phyloP scores from a whole-genome alignment of 345 rosid species.

The Boechera stricta region DNA sequence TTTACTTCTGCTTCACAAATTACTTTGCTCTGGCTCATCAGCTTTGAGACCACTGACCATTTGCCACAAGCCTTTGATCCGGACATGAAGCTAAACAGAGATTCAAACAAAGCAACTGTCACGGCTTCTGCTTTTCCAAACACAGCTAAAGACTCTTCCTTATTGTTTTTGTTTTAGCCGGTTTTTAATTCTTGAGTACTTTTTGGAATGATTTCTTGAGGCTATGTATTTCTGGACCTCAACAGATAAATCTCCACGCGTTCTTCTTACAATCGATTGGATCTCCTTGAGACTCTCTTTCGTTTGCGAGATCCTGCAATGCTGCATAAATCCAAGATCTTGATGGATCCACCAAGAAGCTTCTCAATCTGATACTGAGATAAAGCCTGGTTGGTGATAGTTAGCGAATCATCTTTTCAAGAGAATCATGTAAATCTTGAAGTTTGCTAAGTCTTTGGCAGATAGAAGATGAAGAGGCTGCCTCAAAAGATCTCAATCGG shows the following conservation, averaged over 20 bases:
- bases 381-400: conserved; percentile 37
- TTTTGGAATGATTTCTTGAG: conserved; percentile 51
- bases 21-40: conserved; percentile 43
- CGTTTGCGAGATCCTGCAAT: conserved; percentile 43
- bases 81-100: conserved; percentile 49
- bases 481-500: conserved; percentile 44
- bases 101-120: conserved; percentile 43
- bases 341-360: conserved; percentile 50
- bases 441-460: conserved; percentile 35
- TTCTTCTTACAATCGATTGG: conserved; percentile 47
- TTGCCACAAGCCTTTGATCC: conserved; percentile 39
- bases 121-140: conserved; percentile 48
- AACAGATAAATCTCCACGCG: conserved; percentile 27
- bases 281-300: conserved; percentile 45
- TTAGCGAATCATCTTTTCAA: conserved; percentile 46
- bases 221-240: conserved; percentile 52
- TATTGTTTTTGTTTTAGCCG: conserved; percentile 31
- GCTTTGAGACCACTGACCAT: conserved; percentile 51
- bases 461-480: conserved; percentile 43
- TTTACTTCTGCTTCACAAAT: conserved; percentile 39
- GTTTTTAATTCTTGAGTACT: conserved; percentile 44
- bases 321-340: conserved; percentile 47
- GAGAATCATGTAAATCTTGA: conserved; percentile 46
- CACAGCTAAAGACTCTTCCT: conserved; percentile 25
- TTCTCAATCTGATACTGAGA: conserved; percentile 47